These are phyloP conservation scores for Chlamydomonas eustigma DNA, from an alignment of 139 green algal genomes.

Conservation along the genomic window DNA sequence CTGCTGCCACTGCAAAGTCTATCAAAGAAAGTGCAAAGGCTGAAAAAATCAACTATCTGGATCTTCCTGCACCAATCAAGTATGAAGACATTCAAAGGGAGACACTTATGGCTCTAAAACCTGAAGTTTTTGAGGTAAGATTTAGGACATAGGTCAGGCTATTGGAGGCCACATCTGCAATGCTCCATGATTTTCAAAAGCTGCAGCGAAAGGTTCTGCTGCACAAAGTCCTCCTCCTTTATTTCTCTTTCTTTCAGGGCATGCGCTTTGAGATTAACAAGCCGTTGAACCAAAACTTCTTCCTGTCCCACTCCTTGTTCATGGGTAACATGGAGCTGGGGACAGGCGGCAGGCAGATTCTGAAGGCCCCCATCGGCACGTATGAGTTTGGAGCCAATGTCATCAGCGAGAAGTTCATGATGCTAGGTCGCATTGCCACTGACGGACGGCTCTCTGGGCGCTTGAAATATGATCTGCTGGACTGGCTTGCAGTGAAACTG, in stretches of 20 bases:
- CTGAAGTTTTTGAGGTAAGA: slow-evolving; percentile 86
- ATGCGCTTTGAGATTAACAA: slow-evolving; percentile 96
- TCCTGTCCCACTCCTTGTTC: slow-evolving; percentile 80
- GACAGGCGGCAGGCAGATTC: slow-evolving; percentile 44
- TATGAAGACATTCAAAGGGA: slow-evolving; percentile 96
- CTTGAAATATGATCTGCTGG: slow-evolving; percentile 77
- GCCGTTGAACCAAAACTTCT: slow-evolving; percentile 97
- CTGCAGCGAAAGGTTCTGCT: too few relatives aligned
- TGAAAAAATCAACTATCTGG: slow-evolving; percentile 43
- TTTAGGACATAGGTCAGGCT: too few relatives aligned
- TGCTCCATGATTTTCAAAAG: too few relatives aligned
- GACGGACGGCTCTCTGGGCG: slow-evolving; percentile 76
- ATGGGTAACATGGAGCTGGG: slow-evolving; percentile 93
- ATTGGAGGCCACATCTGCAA: too few relatives aligned
- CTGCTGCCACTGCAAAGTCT: slow-evolving; percentile 14
- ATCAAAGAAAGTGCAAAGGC: slow-evolving; percentile 36
- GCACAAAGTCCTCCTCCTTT: too few relatives aligned
- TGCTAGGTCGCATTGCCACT: slow-evolving; percentile 84
- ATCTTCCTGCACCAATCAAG: slow-evolving; percentile 77
- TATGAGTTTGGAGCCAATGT: slow-evolving; percentile 99
- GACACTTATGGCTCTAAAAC: slow-evolving; percentile 90
- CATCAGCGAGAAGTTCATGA: slow-evolving; percentile 68
- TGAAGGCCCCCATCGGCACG: slow-evolving; percentile 84
- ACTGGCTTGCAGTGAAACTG: slow-evolving; percentile 70
- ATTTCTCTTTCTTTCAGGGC: slow-evolving; percentile 53